These are phyloP conservation scores for Trametes pubescens DNA, from an alignment of 1,284 basidiomycete genomes.

Conservation along the genomic window DNA sequence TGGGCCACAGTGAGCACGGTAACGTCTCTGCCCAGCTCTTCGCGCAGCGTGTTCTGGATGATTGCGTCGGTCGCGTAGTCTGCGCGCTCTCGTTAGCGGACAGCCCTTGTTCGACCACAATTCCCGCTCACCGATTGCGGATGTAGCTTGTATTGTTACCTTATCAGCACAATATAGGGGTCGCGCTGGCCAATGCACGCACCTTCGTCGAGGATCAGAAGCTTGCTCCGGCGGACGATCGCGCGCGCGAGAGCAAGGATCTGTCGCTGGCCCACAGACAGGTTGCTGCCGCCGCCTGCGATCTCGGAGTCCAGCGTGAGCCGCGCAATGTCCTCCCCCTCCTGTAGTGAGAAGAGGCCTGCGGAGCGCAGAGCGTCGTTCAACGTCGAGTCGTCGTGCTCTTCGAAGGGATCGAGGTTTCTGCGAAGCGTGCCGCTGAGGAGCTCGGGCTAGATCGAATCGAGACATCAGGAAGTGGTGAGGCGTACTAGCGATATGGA, in stretches of 20 bases:
- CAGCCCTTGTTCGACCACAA: background rate
- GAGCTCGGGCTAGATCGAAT: constrained; percentile 47
- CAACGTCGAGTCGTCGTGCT: constrained; percentile 56
- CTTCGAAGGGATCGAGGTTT: constrained; percentile 57
- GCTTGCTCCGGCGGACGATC: constrained; percentile 44
- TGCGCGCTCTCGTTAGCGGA: constrained; percentile 10
- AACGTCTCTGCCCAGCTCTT: constrained; percentile 57
- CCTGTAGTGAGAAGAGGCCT: constrained; percentile 44
- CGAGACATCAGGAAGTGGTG: too few relatives aligned
- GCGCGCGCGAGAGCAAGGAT: constrained; percentile 47
- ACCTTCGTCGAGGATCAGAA: constrained; percentile 48
- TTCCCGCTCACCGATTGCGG: constrained; percentile 54
- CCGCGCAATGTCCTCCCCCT: constrained; percentile 36
- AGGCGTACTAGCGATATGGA: background rate
- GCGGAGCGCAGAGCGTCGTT: constrained; percentile 44
- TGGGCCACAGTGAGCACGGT: constrained; percentile 73
- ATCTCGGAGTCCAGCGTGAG: constrained; percentile 48
- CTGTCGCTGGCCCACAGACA: constrained; percentile 47
- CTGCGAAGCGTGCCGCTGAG: constrained; percentile 46
- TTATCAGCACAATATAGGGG: background rate
- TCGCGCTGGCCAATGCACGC: background rate
- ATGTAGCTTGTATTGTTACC: constrained; percentile 49
- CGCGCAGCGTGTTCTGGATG: constrained; percentile 56
- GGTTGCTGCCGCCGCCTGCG: constrained; percentile 49
- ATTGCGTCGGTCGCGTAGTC: constrained; percentile 36